A percentile compares a stretch with the other conserved stretches of the same genome.
Conservation (phyloP, 495 filamentous ascomycete species). For the Aspergillus steynii region DNA sequence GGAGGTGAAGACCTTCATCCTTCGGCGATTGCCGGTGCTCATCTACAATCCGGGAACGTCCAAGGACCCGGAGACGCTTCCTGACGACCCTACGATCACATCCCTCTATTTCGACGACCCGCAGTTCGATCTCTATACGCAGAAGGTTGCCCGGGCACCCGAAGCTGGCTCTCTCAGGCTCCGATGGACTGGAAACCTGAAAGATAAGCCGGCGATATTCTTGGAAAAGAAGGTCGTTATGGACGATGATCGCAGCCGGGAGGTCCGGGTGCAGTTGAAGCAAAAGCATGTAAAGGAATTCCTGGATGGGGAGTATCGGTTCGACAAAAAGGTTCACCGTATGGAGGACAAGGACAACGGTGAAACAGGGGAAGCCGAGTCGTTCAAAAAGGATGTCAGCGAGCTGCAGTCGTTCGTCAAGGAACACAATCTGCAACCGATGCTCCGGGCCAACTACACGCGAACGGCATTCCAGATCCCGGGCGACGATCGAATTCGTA, state of each 20-base stretch:
- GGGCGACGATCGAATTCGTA: slow-evolving; percentile 83
- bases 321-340: slow-evolving; percentile 87
- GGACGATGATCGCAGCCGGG: slow-evolving; percentile 69
- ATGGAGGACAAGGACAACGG: slow-evolving; percentile 68
- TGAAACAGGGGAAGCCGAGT: slow-evolving; percentile 54
- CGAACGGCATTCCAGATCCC: slow-evolving; percentile 97
- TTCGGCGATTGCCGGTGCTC: slow-evolving; percentile 84
- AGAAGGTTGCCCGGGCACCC: slow-evolving; percentile 75
- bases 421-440: slow-evolving; percentile 74
- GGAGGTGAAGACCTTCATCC: slow-evolving; percentile 92
- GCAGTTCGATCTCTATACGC: slow-evolving; percentile 78
- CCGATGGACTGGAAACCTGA: slow-evolving; percentile 88
- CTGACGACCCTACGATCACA: slow-evolving; percentile 86
- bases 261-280: slow-evolving; percentile 81
- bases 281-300: slow-evolving; percentile 91
- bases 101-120: slow-evolving; percentile 94
- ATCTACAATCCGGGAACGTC: slow-evolving; percentile 87
- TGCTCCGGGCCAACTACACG: slow-evolving; percentile 88
- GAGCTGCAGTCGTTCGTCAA: slow-evolving; percentile 80
- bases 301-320: slow-evolving; percentile 80
- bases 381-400: slow-evolving; percentile 68
- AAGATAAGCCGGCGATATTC: slow-evolving; percentile 71
- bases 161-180: slow-evolving; percentile 82
- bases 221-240: slow-evolving; percentile 87
- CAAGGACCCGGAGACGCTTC: slow-evolving; percentile 71